phyloP scores from a whole-genome alignment of 495 filamentous ascomycete species.

The Penicillium cosmopolitanum region DNA sequence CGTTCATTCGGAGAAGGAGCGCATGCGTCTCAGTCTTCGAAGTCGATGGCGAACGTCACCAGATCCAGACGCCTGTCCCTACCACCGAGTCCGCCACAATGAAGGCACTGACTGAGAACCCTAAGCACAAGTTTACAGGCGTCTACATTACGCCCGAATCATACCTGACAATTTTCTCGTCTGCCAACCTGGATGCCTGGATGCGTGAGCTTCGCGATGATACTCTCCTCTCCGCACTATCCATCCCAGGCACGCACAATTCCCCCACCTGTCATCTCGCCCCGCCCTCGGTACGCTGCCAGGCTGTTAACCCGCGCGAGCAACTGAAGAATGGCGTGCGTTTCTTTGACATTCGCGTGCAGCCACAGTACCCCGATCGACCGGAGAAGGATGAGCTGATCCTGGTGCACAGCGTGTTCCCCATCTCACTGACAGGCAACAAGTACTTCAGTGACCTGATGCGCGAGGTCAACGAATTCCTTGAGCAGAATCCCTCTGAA shows the following conservation, averaged over 20 bases:
- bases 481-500: constrained; percentile 78
- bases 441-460: constrained; percentile 79
- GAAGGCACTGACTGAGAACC: constrained; percentile 56
- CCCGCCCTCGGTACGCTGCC: constrained; percentile 91
- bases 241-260: constrained; percentile 96
- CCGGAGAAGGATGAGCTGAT: constrained; percentile 58
- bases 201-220: constrained; percentile 73
- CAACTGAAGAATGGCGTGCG: constrained; percentile 91
- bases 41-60: constrained; percentile 60
- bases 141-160: constrained; percentile 68
- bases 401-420: constrained; percentile 79
- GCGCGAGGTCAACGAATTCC: constrained; percentile 69
- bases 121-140: constrained; percentile 66
- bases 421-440: constrained; percentile 68
- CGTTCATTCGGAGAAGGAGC: constrained; percentile 51
- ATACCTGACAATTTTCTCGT: constrained; percentile 78
- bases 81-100: constrained; percentile 59
- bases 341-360: constrained; percentile 90
- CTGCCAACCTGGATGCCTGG: constrained; percentile 72
- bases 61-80: constrained; percentile 62
- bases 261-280: constrained; percentile 81
- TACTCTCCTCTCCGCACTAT: constrained; percentile 75
- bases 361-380: constrained; percentile 61
- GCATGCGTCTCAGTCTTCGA: constrained; percentile 67
- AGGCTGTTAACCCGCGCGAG: constrained; percentile 72